phyloP scores from a whole-genome alignment of 2,329 filamentous ascomycete species.

The Xylaria sp. region DNA sequence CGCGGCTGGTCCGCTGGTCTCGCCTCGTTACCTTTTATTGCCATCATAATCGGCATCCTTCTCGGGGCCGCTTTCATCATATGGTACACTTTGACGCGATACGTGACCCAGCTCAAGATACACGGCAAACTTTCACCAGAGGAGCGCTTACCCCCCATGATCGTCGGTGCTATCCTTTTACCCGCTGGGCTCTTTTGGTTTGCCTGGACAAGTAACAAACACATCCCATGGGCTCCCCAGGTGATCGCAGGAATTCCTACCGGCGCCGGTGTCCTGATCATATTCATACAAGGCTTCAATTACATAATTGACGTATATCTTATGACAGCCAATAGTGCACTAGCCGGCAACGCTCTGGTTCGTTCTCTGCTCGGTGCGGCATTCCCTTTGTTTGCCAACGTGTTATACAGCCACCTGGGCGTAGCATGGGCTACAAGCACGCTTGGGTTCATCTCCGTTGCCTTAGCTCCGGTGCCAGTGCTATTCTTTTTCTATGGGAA shows the following conservation, averaged over 20 bases:
- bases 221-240: background rate
- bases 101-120: background rate
- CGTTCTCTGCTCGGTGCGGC: conserved; percentile 59
- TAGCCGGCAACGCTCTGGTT: conserved; percentile 55
- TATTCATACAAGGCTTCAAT: background rate
- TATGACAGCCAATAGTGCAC: conserved; percentile 28
- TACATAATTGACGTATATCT: conserved; percentile 30
- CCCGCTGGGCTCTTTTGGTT: background rate
- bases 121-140: background rate
- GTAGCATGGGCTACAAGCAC: conserved; percentile 61
- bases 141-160: background rate
- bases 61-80: background rate
- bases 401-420: conserved; percentile 57
- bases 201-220: background rate
- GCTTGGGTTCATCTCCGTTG: conserved; percentile 54
- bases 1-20: conserved; percentile 1
- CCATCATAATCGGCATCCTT: background rate
- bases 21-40: background rate
- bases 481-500: conserved; percentile 7
- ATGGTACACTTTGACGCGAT: background rate
- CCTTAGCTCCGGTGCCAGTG: conserved; percentile 4
- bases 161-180: background rate
- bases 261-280: background rate
- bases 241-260: background rate
- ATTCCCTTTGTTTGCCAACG: conserved; percentile 60